phyloP scores from a whole-genome alignment of 78 protist species.

The Dictyostelium brefeldianum region DNA sequence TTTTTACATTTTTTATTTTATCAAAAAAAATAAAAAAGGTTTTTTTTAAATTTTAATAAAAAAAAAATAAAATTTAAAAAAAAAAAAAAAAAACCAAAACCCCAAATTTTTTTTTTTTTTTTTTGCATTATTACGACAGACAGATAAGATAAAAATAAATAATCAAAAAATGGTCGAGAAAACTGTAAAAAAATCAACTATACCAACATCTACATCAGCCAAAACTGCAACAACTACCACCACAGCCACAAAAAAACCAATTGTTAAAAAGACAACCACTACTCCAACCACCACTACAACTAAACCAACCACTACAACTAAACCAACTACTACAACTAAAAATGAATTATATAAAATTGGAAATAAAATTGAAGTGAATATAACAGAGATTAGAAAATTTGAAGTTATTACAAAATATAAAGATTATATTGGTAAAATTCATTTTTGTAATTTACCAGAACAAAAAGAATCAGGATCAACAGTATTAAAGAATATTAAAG shows the following conservation, averaged over 20 bases:
- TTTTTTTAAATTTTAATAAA: too few relatives aligned
- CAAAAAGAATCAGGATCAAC: not conserved
- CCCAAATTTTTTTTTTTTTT: not conserved
- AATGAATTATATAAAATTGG: conserved; percentile 14
- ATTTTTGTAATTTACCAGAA: not conserved
- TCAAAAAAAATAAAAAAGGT: not conserved
- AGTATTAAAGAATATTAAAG: not conserved
- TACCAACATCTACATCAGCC: not conserved
- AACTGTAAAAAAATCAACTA: not conserved
- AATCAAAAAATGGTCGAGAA: not conserved
- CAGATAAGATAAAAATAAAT: not conserved
- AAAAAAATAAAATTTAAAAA: not conserved
- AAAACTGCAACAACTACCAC: not conserved
- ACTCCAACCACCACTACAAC: not conserved
- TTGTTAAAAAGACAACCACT: not conserved
- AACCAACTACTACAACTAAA: not conserved
- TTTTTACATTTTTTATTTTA: too few relatives aligned
- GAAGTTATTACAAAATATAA: not conserved
- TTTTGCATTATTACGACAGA: not conserved
- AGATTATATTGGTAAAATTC: not conserved
- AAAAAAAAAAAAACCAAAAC: conserved; percentile 4
- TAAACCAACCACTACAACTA: not conserved
- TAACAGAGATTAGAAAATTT: not conserved
- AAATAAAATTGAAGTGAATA: not conserved
- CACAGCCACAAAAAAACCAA: not conserved